A percentile compares a stretch with the other conserved stretches of the same genome.
Evolutionary conservation across 495 filamentous ascomycete species (phyloP).

Genomic region (Pyrenopolyporus hunteri): DNA sequence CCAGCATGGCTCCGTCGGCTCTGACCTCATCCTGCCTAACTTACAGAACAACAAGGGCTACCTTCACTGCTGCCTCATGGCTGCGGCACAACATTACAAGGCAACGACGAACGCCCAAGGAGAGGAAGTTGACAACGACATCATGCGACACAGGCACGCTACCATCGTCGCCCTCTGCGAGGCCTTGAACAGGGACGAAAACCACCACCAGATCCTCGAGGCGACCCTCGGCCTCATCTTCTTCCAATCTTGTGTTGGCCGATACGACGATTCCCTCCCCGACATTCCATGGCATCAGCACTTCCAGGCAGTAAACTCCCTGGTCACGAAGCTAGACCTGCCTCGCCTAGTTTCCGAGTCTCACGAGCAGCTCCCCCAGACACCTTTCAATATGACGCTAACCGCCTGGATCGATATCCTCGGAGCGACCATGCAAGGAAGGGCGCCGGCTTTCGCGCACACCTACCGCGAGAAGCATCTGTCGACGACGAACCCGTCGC

Average conservation of each 20-base stretch:
- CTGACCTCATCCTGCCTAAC: constrained; percentile 81
- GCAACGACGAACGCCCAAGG: constrained; percentile 67
- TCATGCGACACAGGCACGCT: constrained; percentile 89
- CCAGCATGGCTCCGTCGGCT: constrained; percentile 76
- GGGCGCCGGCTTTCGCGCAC: constrained; percentile 85
- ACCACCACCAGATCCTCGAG: constrained; percentile 89
- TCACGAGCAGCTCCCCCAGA: constrained; percentile 61
- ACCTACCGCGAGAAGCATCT: constrained; percentile 92
- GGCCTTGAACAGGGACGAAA: constrained; percentile 75
- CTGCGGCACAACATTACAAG: constrained; percentile 93
- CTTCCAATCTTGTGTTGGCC: constrained; percentile 93
- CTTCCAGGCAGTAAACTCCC: constrained; percentile 85
- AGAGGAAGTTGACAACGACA: constrained; percentile 85
- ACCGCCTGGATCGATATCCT: constrained; percentile 97
- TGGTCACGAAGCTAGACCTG: constrained; percentile 86
- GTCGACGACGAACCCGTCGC: constrained; percentile 64
- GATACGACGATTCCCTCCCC: constrained; percentile 81
- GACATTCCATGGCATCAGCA: constrained; percentile 98
- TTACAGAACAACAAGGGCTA: constrained; percentile 91
- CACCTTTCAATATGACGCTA: constrained; percentile 93
- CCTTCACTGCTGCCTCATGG: constrained; percentile 94
- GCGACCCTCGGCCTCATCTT: constrained; percentile 96
- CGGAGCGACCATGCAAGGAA: constrained; percentile 88
- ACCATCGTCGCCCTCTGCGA: constrained; percentile 87
- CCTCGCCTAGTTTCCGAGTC: constrained; percentile 65